Evolutionary conservation across 1,139 yeast species (phyloP).

Genomic region (Saccharomyces hybrid): DNA sequence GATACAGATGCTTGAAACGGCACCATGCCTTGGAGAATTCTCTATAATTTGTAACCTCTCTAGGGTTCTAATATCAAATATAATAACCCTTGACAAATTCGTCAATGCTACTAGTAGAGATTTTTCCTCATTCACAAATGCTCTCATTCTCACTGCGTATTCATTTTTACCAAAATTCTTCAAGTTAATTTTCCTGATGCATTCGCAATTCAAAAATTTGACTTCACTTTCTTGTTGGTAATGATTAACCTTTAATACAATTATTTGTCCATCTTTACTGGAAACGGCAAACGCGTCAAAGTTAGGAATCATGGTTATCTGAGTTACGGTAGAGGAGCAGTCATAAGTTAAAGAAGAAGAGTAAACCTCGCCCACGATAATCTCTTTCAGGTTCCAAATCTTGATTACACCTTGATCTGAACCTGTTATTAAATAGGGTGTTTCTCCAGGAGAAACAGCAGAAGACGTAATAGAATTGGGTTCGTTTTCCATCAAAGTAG

Average conservation of each 20-base stretch:
- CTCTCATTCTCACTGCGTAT: slow-evolving; percentile 40
- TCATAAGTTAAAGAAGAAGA: slow-evolving; percentile 47
- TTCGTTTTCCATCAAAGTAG: slow-evolving; percentile 52
- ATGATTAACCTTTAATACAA: slow-evolving; percentile 52
- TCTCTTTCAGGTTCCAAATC: slow-evolving; percentile 67
- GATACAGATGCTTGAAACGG: slow-evolving; percentile 52
- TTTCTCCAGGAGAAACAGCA: slow-evolving; percentile 49
- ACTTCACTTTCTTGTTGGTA: slow-evolving; percentile 33
- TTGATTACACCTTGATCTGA: slow-evolving; percentile 65
- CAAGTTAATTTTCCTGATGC: slow-evolving; percentile 14
- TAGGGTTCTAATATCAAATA: slow-evolving; percentile 58
- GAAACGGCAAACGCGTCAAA: slow-evolving; percentile 64
- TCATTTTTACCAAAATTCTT: slow-evolving; percentile 41
- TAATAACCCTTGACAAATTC: slow-evolving; percentile 45
- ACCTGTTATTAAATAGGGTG: slow-evolving; percentile 67
- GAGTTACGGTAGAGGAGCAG: slow-evolving; percentile 42
- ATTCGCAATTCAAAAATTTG: slow-evolving; percentile 32
- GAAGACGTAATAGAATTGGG: slow-evolving; percentile 47
- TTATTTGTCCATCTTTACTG: slow-evolving; percentile 56
- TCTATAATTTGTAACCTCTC: slow-evolving; percentile 38
- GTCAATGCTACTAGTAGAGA: slow-evolving; percentile 45
- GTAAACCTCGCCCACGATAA: slow-evolving; percentile 60
- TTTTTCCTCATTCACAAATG: slow-evolving; percentile 33
- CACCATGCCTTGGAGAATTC: slow-evolving; percentile 60
- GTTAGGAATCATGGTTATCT: slow-evolving; percentile 48